A percentile compares a stretch with the other conserved stretches of the same genome.
These are phyloP conservation scores for Cercospora beticola DNA, from an alignment of 2,329 filamentous ascomycete genomes.

Conservation along the genomic window DNA sequence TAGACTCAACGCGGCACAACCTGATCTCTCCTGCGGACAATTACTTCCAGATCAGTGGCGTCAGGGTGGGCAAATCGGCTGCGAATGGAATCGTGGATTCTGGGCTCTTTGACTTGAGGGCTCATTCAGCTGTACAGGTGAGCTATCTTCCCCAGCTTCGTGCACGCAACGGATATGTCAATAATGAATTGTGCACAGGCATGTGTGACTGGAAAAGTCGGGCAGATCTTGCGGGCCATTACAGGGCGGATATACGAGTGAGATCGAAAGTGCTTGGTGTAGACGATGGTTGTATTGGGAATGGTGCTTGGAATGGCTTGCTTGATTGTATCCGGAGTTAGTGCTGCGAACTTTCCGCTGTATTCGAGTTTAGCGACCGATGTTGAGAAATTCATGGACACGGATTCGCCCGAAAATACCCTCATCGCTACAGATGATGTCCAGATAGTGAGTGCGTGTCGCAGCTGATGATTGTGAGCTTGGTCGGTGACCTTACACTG, in stretches of 20 bases:
- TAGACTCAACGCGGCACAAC: neutral
- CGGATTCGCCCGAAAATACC: neutral
- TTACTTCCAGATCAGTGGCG: neutral
- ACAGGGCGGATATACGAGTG: neutral
- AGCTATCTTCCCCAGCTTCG: neutral
- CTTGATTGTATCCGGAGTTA: neutral
- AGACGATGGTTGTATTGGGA: neutral
- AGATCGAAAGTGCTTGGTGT: neutral
- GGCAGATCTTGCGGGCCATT: neutral
- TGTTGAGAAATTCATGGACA: neutral
- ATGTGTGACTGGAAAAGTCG: neutral
- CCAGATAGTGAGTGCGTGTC: no score
- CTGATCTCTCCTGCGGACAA: neutral
- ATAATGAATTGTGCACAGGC: neutral
- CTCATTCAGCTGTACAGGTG: neutral
- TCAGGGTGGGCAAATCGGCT: neutral
- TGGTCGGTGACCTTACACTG: neutral
- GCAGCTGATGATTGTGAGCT: no score
- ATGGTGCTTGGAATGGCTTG: neutral
- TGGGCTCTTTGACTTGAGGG: neutral
- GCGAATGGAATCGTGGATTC: neutral
- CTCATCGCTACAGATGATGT: neutral
- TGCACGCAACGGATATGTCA: neutral
- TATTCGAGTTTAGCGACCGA: neutral
- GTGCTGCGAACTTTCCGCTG: neutral